Percentiles rank a stretch among this genome's conserved stretches.
These are phyloP conservation scores for Aspergillus sp. DNA, from an alignment of 2,329 filamentous ascomycete genomes.

Conservation along the genomic window DNA sequence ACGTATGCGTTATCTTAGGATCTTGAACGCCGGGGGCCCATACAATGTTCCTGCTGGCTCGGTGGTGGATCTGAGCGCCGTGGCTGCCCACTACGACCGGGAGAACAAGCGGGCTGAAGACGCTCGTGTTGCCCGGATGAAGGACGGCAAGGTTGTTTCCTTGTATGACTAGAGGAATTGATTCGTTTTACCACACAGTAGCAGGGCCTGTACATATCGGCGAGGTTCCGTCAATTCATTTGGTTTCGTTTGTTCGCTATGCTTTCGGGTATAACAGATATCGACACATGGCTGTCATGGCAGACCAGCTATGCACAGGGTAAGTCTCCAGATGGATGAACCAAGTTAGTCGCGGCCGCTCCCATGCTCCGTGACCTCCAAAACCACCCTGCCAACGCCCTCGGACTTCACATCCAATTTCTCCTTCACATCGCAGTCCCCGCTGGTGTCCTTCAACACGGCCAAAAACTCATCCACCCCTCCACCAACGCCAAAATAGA, in stretches of 20 bases:
- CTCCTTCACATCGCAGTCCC: conserved; percentile 18
- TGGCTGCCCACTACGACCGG: conserved; percentile 55
- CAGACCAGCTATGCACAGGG: background rate
- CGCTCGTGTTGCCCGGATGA: conserved; percentile 41
- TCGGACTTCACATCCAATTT: conserved; percentile 31
- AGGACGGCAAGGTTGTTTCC: conserved; percentile 35
- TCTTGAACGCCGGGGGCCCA: conserved; percentile 51
- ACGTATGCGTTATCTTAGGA: conserved; percentile 32
- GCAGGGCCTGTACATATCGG: conserved; percentile 28
- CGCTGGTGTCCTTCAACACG: conserved; percentile 19
- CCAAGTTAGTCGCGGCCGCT: background rate
- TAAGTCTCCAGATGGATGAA: too few relatives aligned
- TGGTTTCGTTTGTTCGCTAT: conserved; percentile 15
- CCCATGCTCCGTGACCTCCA: conserved; percentile 23
- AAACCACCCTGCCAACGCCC: conserved; percentile 36
- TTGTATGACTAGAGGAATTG: conserved; percentile 32
- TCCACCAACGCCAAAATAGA: conserved; percentile 59
- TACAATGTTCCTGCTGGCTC: conserved; percentile 57
- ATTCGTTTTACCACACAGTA: conserved; percentile 12
- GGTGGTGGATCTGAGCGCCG: conserved; percentile 47
- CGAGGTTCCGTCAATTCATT: conserved; percentile 18
- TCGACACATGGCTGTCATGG: too few relatives aligned
- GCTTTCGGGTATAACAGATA: background rate
- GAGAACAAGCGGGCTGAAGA: conserved; percentile 48
- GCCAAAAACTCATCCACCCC: conserved; percentile 51